These are phyloP conservation scores for Chrysosporium queenslandicum DNA, from an alignment of 2,329 filamentous ascomycete species.

Conservation along the genomic window DNA sequence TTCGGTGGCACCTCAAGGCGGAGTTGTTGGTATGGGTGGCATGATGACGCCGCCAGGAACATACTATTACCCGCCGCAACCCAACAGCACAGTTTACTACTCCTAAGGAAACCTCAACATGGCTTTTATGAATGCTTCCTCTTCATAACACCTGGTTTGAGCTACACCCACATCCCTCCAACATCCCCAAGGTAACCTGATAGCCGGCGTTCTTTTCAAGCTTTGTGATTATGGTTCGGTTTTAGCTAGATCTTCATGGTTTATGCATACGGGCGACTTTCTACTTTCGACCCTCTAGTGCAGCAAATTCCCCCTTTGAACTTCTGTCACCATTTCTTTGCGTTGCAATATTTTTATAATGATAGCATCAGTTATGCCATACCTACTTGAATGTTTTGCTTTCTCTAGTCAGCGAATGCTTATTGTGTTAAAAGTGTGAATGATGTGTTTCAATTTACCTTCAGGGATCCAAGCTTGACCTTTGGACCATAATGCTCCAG, in stretches of 20 bases:
- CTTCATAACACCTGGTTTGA: not conserved
- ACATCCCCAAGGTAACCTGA: not conserved
- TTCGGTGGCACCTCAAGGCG: conserved; percentile 42
- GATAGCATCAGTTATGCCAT: conserved; percentile 3
- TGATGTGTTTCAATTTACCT: not conserved
- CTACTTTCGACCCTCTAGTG: not conserved
- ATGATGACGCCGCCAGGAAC: conserved; percentile 60
- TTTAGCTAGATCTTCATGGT: conserved; percentile 9
- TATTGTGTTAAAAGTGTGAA: not conserved
- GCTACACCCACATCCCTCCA: not conserved
- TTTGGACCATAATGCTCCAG: not conserved
- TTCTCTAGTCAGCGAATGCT: not conserved
- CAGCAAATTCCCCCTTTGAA: conserved; percentile 11
- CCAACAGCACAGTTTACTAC: conserved; percentile 52
- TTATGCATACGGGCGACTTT: conserved; percentile 2
- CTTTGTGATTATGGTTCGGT: not conserved
- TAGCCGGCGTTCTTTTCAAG: conserved; percentile 7
- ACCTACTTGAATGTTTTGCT: conserved; percentile 2
- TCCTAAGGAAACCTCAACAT: conserved; percentile 11
- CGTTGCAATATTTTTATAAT: conserved; percentile 3
- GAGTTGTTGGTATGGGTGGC: conserved; percentile 60
- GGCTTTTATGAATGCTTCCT: not conserved
- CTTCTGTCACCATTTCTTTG: conserved; percentile 3
- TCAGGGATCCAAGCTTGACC: not conserved
- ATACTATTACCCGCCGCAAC: conserved; percentile 49